phyloP scores from a whole-genome alignment of 805 yeast genomes.

The Candida krabiensis region DNA sequence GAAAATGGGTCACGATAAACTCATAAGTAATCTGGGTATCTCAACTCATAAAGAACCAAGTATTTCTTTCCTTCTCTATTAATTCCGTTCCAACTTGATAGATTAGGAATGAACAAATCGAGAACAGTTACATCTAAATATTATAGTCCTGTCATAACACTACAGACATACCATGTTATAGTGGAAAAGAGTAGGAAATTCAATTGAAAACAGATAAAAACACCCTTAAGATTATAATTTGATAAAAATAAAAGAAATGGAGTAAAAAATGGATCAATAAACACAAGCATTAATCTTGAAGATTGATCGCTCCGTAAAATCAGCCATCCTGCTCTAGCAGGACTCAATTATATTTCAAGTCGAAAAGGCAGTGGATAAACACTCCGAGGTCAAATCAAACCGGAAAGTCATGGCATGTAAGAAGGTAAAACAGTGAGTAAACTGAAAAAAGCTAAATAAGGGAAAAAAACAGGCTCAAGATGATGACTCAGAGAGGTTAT shows the following conservation, averaged over 20 bases:
- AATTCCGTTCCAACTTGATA: too few relatives aligned
- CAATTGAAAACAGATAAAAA: constrained; percentile 14
- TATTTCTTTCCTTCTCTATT: too few relatives aligned
- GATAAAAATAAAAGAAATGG: constrained; percentile 7
- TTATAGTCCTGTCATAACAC: too few relatives aligned
- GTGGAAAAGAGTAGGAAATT: constrained; percentile 3
- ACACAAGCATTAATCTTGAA: constrained; percentile 4
- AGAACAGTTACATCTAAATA: too few relatives aligned
- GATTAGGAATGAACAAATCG: too few relatives aligned
- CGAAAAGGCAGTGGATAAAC: constrained; percentile 3
- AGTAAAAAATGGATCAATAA: constrained; percentile 6
- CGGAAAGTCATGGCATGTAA: constrained; percentile 6
- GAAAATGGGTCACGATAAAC: too few relatives aligned
- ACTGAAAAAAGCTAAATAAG: constrained; percentile 2
- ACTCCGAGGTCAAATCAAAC: constrained; percentile 2
- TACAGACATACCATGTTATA: too few relatives aligned
- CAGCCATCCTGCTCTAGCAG: too few relatives aligned
- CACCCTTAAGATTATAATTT: constrained; percentile 13
- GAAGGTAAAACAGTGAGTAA: neutral
- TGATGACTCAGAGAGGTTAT: neutral
- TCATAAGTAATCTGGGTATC: too few relatives aligned
- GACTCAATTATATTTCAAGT: too few relatives aligned
- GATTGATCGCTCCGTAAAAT: constrained; percentile 6
- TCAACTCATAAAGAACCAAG: too few relatives aligned
- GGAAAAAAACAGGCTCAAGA: too few relatives aligned